phyloP scores from a whole-genome alignment of 2,329 filamentous ascomycete species.

The Cytospora chrysosperma region DNA sequence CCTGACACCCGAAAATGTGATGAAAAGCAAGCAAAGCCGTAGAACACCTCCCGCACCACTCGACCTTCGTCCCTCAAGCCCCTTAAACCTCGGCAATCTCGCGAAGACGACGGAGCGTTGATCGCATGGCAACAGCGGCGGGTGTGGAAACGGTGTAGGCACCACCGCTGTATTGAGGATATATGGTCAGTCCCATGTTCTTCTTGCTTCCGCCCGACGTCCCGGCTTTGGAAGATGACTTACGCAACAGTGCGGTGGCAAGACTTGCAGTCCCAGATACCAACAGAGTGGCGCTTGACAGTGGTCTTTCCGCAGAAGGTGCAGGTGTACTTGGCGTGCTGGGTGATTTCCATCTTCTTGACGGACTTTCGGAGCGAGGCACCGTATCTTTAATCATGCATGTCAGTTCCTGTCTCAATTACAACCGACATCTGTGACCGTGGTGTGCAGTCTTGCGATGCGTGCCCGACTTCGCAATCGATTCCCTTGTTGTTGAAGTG shows the following conservation, averaged over 20 bases:
- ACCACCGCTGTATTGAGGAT: conserved; percentile 17
- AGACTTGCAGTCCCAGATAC: conserved; percentile 85
- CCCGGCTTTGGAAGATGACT: conserved; percentile 45
- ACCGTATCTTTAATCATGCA: conserved; percentile 72
- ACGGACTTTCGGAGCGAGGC: conserved; percentile 98
- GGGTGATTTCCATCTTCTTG: conserved; percentile 99
- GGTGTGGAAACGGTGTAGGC: conserved; percentile 55
- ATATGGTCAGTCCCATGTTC: conserved; percentile 1
- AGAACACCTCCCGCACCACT: conserved; percentile 25
- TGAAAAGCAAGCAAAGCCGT: conserved; percentile 27
- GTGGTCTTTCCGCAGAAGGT: conserved; percentile 98
- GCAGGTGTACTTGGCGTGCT: conserved; percentile 96
- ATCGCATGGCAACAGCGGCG: conserved; percentile 90
- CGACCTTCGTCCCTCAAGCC: conserved; percentile 30
- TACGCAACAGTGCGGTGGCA: conserved; percentile 73
- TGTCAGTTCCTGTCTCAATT: conserved; percentile 28
- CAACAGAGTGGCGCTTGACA: conserved; percentile 86
- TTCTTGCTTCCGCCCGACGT: neutral
- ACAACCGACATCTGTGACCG: neutral
- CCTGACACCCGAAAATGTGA: conserved; percentile 26
- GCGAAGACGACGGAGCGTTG: conserved; percentile 93
- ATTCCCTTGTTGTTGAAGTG: too few species aligned
- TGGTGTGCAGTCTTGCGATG: conserved; percentile 7
- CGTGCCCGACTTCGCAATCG: neutral
- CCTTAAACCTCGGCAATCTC: conserved; percentile 94